phyloP scores from a whole-genome alignment of 2,329 filamentous ascomycete genomes.

The Colletotrichum abscissum region DNA sequence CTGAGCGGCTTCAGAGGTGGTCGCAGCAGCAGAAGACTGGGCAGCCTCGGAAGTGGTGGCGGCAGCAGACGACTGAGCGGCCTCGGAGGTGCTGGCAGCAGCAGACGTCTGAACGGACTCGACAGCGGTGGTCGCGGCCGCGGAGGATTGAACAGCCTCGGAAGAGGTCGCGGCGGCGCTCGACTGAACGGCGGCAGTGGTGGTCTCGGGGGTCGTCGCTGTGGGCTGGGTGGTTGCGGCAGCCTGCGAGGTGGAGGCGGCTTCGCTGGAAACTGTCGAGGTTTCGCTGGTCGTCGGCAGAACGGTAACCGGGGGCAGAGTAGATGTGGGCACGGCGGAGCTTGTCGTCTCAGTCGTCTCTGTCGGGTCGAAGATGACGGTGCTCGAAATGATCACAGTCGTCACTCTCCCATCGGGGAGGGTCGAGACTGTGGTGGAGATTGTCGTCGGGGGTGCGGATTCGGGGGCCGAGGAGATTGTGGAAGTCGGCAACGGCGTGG shows the following conservation, averaged over 20 bases:
- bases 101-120: not conserved
- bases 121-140: not conserved
- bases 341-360: constrained; percentile 29
- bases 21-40: not conserved
- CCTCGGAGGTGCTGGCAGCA: not conserved
- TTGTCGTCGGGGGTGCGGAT: constrained; percentile 16
- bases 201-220: constrained; percentile 28
- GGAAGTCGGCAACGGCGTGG: constrained; percentile 8
- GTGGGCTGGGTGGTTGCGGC: constrained; percentile 9
- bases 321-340: constrained; percentile 22
- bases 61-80: not conserved
- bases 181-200: constrained; percentile 6
- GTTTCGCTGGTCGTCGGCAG: constrained; percentile 34
- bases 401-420: constrained; percentile 38
- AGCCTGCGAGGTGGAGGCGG: not conserved
- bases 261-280: not conserved
- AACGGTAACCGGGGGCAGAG: constrained; percentile 32
- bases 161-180: constrained; percentile 2
- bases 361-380: constrained; percentile 35
- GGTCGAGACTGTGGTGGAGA: constrained; percentile 34
- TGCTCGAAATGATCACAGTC: constrained; percentile 43
- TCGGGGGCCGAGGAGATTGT: constrained; percentile 11
- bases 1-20: too few relatives aligned
- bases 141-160: constrained; percentile 1
- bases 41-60: too few relatives aligned